A percentile compares a stretch with the other conserved stretches of the same genome.
Evolutionary conservation across 768 basidiomycete genomes (phyloP).

Genomic region (Lactarius indigo): DNA sequence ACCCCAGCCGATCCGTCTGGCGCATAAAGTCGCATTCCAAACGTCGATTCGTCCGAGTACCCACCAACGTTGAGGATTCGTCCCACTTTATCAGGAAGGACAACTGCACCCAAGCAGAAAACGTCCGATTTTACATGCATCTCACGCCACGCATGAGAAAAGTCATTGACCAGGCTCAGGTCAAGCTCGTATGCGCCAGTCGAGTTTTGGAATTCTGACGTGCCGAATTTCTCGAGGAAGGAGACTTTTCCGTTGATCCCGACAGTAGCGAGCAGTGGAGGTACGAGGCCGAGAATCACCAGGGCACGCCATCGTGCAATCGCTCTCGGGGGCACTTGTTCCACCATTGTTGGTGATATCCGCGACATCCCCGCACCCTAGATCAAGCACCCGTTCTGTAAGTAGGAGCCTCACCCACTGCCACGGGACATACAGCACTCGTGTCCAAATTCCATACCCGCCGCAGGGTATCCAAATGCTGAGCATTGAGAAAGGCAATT

Average conservation of each 20-base stretch:
- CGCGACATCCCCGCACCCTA: slow-evolving; percentile 67
- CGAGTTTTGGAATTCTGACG: slow-evolving; percentile 55
- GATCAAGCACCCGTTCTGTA: neutral
- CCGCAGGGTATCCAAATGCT: slow-evolving; percentile 66
- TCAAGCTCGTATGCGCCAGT: slow-evolving; percentile 82
- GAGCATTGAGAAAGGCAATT: slow-evolving; percentile 68
- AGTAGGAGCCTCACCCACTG: neutral
- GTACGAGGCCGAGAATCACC: slow-evolving; percentile 69
- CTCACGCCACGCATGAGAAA: slow-evolving; percentile 56
- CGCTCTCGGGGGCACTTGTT: no score
- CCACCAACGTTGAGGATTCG: slow-evolving; percentile 66
- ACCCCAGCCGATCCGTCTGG: slow-evolving; percentile 65
- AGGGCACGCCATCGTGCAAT: slow-evolving; percentile 55
- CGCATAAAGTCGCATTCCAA: slow-evolving; percentile 69
- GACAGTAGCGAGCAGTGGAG: slow-evolving; percentile 70
- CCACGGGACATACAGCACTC: slow-evolving; percentile 60
- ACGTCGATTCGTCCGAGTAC: slow-evolving; percentile 68
- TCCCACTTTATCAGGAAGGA: no score
- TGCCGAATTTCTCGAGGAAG: slow-evolving; percentile 73
- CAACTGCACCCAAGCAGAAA: slow-evolving; percentile 71
- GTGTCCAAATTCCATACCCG: slow-evolving; percentile 64
- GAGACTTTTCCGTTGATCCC: slow-evolving; percentile 80
- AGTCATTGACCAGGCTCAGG: slow-evolving; percentile 47
- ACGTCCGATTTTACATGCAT: slow-evolving; percentile 78
- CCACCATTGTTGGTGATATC: slow-evolving; percentile 45